phyloP scores from a whole-genome alignment of 345 rosid species.

The Brassica napus region Da-Ae NC_063449.1:46407001-46407500 shows the following conservation, averaged over 20 bases:
- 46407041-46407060: neutral
- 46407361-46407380: neutral
- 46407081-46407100: slow-evolving; percentile 1
- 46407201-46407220: neutral
- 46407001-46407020: neutral
- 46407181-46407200: neutral
- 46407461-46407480: neutral
- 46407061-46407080: neutral
- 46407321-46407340: neutral
- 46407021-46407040: neutral
- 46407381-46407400: neutral
- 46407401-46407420: neutral
- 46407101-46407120: neutral
- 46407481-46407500: neutral
- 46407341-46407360: neutral
- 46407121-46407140: neutral
- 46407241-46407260: neutral
- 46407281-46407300: neutral
- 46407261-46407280: neutral
- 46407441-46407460: neutral
- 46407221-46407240: neutral
- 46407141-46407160: neutral
- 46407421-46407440: neutral
- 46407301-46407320: neutral
- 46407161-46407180: neutral